Conservation (phyloP, 176 grass and related monocot genomes). For the Puccinellia tenuiflora region DNA sequence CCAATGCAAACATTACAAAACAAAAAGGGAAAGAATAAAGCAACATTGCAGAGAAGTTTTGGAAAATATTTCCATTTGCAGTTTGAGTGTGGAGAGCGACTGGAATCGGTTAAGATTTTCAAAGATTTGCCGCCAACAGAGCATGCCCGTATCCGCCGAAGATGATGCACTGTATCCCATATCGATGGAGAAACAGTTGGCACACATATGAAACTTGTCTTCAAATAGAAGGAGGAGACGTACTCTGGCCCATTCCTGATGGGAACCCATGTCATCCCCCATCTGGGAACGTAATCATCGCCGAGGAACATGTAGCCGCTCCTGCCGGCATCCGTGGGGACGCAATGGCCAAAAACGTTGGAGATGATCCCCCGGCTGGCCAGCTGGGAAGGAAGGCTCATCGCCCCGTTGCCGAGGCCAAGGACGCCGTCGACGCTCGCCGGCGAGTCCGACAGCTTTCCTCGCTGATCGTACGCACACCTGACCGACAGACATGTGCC, state of each 20-base stretch:
- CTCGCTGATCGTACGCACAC: slow-evolving; percentile 91
- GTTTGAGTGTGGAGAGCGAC: not conserved
- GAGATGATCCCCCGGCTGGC: slow-evolving; percentile 58
- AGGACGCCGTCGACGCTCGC: slow-evolving; percentile 71
- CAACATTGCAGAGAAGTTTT: not conserved
- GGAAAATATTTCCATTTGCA: not conserved
- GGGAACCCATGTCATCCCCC: slow-evolving; percentile 86
- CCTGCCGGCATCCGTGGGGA: slow-evolving; percentile 45
- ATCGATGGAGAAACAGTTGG: slow-evolving; percentile 19
- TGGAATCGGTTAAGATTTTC: slow-evolving; percentile 16
- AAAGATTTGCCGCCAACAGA: slow-evolving; percentile 2
- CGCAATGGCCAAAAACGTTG: slow-evolving; percentile 74
- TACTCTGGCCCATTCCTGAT: slow-evolving; percentile 60
- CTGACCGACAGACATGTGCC: slow-evolving; percentile 22
- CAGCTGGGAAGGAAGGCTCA: slow-evolving; percentile 77
- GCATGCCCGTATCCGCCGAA: slow-evolving; percentile 4
- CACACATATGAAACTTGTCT: not conserved
- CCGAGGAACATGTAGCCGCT: slow-evolving; percentile 88
- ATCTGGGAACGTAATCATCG: slow-evolving; percentile 64
- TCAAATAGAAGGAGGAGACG: slow-evolving; percentile 14
- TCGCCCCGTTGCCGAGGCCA: slow-evolving; percentile 51
- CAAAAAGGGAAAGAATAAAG: slow-evolving; percentile 14
- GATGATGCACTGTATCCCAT: not conserved
- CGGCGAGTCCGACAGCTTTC: slow-evolving; percentile 46
- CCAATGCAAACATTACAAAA: not conserved